Conservation (phyloP, 768 basidiomycete genomes). For the Coprinopsis strossmayeri region DNA sequence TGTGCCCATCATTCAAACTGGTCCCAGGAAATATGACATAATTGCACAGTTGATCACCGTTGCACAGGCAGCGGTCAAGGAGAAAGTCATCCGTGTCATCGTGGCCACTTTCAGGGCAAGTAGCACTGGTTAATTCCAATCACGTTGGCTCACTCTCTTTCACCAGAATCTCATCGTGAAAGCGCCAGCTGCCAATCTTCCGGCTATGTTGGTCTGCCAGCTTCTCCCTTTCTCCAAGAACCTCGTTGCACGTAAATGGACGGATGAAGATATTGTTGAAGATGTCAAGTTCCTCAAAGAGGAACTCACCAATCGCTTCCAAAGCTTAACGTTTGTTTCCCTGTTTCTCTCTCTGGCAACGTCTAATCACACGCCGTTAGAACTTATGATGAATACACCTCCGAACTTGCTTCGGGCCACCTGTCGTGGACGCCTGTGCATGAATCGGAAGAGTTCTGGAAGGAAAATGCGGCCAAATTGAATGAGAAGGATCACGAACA, state of each 20-base stretch:
- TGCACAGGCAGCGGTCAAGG: conserved; percentile 88
- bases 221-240: conserved; percentile 85
- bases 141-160: neutral
- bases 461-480: conserved; percentile 82
- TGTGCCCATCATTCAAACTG: neutral
- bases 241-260: conserved; percentile 79
- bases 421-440: conserved; percentile 95
- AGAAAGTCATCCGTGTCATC: conserved; percentile 93
- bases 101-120: conserved; percentile 84
- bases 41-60: conserved; percentile 79
- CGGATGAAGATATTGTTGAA: conserved; percentile 91
- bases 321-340: conserved; percentile 76
- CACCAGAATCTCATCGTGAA: conserved; percentile 90
- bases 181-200: conserved; percentile 82
- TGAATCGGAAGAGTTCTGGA: conserved; percentile 97
- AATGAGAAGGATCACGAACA: conserved; percentile 82
- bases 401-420: conserved; percentile 85
- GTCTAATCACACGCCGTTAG: conserved; percentile 30
- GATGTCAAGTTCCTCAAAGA: conserved; percentile 85
- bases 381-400: conserved; percentile 94
- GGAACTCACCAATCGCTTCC: conserved; percentile 78
- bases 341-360: neutral
- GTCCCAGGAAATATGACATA: conserved; percentile 78
- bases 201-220: conserved; percentile 87
- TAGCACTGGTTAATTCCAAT: conserved; percentile 1